Evolutionary conservation across 1,284 basidiomycete genomes (phyloP), one percentile per base, ranked within the genome.

Genomic region (Tranzscheliella williamsii): DNA sequence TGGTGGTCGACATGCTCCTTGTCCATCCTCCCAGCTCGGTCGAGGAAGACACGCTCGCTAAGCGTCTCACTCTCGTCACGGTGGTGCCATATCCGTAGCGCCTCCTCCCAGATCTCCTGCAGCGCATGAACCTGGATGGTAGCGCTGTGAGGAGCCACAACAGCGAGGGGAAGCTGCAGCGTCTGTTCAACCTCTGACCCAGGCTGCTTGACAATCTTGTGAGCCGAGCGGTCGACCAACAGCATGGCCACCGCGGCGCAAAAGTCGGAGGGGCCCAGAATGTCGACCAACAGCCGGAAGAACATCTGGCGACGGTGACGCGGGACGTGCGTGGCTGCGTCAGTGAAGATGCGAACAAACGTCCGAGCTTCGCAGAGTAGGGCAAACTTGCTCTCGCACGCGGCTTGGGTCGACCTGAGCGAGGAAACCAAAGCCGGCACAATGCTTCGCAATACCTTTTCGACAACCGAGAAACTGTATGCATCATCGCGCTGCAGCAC

Each of bases 401-500:
- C 74, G 40, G 30, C 37, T 2, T 55, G 47, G 31, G n/a, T 81
- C 3, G 49, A 20, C 51, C 48, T 56, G 38, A 66, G 49, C 34
- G 58, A 61, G 30, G 43, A 41, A 15, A 87, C 86, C 85, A 97
- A 89, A 27, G 95, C 89, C 0, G 95, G 94, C 1, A 97, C 88
- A 48, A 97, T 93, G 72, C 85, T 88, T 60, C 91, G 87, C 45
- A 97, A 85, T 2, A 93, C 96, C 88, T 89, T 90, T 76, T 96
- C 91, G 11, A 98, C 90, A 4, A 98, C 92, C 23, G 86, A 85
- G 81, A 96, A 93, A 74, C 89, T 94, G 79, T 93, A 94, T 0
- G 88, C 85, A 75, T 99, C 95, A 73, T 99, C 95, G 35, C 93
- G 84, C 77, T 96, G 92, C 80, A 98, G 88, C 18, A 97, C 87